A percentile compares a stretch with the other conserved stretches of the same genome.
Evolutionary conservation across 1,284 basidiomycete species (phyloP).

Genomic region (Fomitopsis schrenkii): DNA sequence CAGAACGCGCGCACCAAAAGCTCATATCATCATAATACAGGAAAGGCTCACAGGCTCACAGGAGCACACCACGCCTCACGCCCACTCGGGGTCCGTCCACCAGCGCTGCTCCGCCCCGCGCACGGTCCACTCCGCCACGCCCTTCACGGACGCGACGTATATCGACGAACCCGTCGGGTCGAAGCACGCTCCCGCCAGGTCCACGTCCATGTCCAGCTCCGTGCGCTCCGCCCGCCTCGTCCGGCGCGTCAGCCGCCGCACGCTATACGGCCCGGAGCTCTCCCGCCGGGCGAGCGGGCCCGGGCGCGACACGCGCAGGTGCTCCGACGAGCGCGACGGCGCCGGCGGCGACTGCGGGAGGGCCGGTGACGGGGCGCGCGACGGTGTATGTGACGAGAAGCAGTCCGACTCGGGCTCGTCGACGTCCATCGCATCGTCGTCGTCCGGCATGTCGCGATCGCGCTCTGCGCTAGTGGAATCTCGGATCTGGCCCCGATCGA

Average conservation of each 20-base stretch:
- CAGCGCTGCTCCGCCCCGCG: conserved; percentile 57
- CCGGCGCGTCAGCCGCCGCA: conserved; percentile 13
- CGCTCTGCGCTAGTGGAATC: conserved; percentile 14
- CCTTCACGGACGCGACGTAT: conserved; percentile 62
- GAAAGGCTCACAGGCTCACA: no score
- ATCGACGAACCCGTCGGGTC: conserved; percentile 64
- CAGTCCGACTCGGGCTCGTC: conserved; percentile 43
- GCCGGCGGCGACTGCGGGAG: conserved; percentile 25
- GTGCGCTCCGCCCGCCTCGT: conserved; percentile 27
- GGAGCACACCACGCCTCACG: conserved; percentile 9
- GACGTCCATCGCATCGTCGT: conserved; percentile 36
- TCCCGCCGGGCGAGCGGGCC: conserved; percentile 18
- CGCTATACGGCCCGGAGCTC: conserved; percentile 20
- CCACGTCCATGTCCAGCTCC: conserved; percentile 38
- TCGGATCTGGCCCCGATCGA: conserved; percentile 9
- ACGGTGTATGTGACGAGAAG: conserved; percentile 39
- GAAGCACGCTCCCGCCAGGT: conserved; percentile 72
- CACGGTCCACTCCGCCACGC: conserved; percentile 64
- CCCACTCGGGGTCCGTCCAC: conserved; percentile 39
- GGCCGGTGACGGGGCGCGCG: conserved; percentile 39
- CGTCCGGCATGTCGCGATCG: conserved; percentile 28
- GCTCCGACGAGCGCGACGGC: conserved; percentile 14
- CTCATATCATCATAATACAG: background rate
- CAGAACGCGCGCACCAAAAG: background rate
- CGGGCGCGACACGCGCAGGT: conserved; percentile 16